Percentiles rank a stretch among this genome's conserved stretches.
phyloP scores from a whole-genome alignment of 148 eudicot species.

The Beta vulgaris region DNA sequence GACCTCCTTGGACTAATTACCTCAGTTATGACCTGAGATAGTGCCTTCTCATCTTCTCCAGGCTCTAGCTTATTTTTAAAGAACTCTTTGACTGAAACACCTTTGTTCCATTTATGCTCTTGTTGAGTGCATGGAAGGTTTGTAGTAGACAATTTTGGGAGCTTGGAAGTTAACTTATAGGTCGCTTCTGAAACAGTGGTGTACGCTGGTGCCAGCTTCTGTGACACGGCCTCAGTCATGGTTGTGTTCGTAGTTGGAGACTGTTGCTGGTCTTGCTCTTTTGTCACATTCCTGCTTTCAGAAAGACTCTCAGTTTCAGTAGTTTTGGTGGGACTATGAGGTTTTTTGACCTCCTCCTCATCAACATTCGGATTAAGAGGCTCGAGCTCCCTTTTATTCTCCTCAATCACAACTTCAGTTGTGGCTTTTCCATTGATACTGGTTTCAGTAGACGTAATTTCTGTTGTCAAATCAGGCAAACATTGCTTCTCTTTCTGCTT shows the following conservation, averaged over 20 bases:
- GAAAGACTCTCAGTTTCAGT: constrained; percentile 5
- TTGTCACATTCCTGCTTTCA: not conserved
- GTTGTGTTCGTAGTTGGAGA: constrained; percentile 21
- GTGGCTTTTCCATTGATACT: not conserved
- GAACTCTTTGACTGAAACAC: constrained; percentile 73
- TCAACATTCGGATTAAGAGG: not conserved
- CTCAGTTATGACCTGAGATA: constrained; percentile 65
- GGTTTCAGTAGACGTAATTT: constrained; percentile 7
- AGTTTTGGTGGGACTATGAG: constrained; percentile 11
- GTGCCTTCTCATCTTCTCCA: constrained; percentile 72
- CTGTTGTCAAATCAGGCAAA: constrained; percentile 1
- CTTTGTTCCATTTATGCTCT: constrained; percentile 46
- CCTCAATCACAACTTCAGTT: constrained; percentile 13
- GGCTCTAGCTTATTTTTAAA: constrained; percentile 68
- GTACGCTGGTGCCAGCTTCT: constrained; percentile 45
- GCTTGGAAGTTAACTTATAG: constrained; percentile 40
- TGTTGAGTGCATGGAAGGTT: constrained; percentile 18
- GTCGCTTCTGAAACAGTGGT: constrained; percentile 46
- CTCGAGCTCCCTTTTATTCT: constrained; percentile 13
- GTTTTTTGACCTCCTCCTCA: constrained; percentile 14
- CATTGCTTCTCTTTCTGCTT: constrained; percentile 20
- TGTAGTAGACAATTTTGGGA: constrained; percentile 35
- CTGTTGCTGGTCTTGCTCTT: constrained; percentile 13
- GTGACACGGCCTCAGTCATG: constrained; percentile 34
- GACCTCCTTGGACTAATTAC: constrained; percentile 54